Evolutionary conservation across 2,329 filamentous ascomycete genomes (phyloP).

Genomic region (Alternaria ventricosa): DNA sequence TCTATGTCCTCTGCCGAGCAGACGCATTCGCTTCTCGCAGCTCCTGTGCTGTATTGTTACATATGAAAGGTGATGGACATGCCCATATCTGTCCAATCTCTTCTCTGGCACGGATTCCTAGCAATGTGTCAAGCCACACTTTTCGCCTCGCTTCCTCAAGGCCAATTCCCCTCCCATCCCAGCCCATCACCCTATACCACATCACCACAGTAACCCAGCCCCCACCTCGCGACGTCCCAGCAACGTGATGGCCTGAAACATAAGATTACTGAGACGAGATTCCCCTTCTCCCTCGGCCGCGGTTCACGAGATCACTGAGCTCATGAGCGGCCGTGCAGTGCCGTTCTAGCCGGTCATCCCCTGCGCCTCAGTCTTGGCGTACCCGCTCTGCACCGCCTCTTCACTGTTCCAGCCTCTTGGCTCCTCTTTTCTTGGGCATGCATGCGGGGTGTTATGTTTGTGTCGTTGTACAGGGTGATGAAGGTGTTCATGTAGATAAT

Average conservation of each 20-base stretch:
- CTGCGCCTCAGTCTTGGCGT: neutral
- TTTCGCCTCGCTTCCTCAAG: neutral
- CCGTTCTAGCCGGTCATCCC: neutral
- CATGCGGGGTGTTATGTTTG: neutral
- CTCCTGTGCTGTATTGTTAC: neutral
- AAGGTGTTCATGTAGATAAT: neutral
- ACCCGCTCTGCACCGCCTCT: neutral
- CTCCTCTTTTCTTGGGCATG: neutral
- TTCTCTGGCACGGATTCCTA: neutral
- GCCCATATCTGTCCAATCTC: neutral
- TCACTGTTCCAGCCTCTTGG: neutral
- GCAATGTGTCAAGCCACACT: neutral
- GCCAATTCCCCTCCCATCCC: neutral
- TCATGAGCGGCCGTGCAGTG: neutral
- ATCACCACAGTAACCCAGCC: neutral
- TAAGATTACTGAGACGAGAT: neutral
- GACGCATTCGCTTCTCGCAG: neutral
- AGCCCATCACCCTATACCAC: neutral
- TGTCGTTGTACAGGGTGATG: neutral
- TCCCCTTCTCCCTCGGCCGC: neutral
- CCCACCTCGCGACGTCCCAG: neutral
- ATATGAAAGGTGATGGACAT: neutral
- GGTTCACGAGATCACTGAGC: neutral
- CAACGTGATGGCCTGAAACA: neutral
- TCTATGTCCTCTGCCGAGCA: neutral